Evolutionary conservation across 2,329 filamentous ascomycete species (phyloP).

Genomic region (Paecilomyces fulvus): DNA sequence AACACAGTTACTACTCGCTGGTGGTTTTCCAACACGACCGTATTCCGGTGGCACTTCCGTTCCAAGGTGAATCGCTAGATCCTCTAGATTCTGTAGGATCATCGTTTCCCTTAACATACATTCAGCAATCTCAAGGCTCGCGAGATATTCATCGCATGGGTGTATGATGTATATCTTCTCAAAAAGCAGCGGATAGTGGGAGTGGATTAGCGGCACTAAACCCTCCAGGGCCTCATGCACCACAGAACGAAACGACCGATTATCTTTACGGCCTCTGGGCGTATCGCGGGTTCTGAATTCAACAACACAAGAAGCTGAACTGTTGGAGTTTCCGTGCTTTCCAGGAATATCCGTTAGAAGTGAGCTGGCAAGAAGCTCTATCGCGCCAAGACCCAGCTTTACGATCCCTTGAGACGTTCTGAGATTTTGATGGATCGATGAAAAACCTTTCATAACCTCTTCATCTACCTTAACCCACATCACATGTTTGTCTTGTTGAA

Average conservation of each 20-base stretch:
- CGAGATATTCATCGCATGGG: slow-evolving; percentile 1
- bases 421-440: background rate
- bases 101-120: slow-evolving; percentile 1
- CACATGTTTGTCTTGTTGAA: background rate
- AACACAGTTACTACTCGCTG: background rate
- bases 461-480: slow-evolving; percentile 3
- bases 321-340: background rate
- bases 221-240: background rate
- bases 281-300: background rate
- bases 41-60: background rate
- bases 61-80: background rate
- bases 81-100: background rate
- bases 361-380: background rate
- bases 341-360: background rate
- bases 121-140: slow-evolving; percentile 2
- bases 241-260: background rate
- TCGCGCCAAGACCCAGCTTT: slow-evolving; percentile 2
- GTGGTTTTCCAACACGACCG: background rate
- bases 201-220: background rate
- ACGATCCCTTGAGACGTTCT: slow-evolving; percentile 1
- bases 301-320: background rate
- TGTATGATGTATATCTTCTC: slow-evolving; percentile 1
- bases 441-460: background rate
- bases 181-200: slow-evolving; percentile 1
- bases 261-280: background rate